Base-by-base conservation (phyloP, 257 asterid species). In the Solanum pimpinellifolium region DNA sequence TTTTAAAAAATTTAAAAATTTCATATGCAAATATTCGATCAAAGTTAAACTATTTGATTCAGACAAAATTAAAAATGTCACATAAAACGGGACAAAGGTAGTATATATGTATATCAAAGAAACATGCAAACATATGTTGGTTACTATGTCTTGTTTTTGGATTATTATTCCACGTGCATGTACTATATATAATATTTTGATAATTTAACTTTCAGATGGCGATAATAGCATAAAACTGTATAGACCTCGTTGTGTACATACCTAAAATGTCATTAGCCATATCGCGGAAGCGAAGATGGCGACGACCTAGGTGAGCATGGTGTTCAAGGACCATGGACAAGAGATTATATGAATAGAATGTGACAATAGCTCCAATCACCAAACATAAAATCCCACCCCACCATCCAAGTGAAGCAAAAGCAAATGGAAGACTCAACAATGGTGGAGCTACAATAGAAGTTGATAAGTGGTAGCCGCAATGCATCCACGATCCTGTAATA, bases 401-500 rank as follows among this genome's bases (percentile, higher is more conserved):
- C 99, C 99, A 96, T 85, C 99, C 98, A 20, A 96, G 87, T 1
- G 95, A 93, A 8, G 97, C 98, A 21, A 96, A 90, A 5, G 98
- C 98, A 88, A 89, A 96, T 0, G 99, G 99, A 66, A 96, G 98
- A 82, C 98, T 95, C 86, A 96, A 52, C 39, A 96, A 31, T n/a
- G 98, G 59, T 1, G 98, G 98, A 11, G 97, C 98, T n/a, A 95
- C 98, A 33, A 95, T 94, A 12, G 99, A 94, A 42, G 99, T 93
- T n/a, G 98, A 90, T 92, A 95, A 89, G 83, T 96, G 99, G 87
- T 94, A 96, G 4, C 98, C 99, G 70, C 96, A 80, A 44, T 96
- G 99, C 80, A 93, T 83, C 98, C 98, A 96, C 59, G 98, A 91
- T 73, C 99, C 99, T 96, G 84, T 44, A 2, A 25, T 25, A 25